phyloP scores from a whole-genome alignment of 169 alveolate species.

The Babesia gibsoni region DNA sequence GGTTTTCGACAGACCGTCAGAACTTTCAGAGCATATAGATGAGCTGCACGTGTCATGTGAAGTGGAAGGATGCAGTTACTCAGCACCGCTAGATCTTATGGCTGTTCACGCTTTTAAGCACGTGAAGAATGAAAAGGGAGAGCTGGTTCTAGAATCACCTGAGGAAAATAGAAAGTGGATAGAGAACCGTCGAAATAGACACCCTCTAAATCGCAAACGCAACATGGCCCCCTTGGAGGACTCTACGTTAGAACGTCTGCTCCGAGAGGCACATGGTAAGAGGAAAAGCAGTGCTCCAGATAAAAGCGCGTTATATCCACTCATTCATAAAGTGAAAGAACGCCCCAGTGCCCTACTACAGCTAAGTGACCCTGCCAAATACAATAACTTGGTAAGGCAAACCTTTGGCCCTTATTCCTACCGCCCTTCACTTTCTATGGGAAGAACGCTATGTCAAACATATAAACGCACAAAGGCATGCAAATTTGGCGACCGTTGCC shows the following conservation, averaged over 20 bases:
- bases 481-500: slow-evolving; percentile 24
- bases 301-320: slow-evolving; percentile 34
- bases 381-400: slow-evolving; percentile 38
- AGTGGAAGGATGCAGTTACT: slow-evolving; percentile 65
- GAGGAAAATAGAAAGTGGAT: slow-evolving; percentile 66
- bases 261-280: slow-evolving; percentile 33
- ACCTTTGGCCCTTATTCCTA: slow-evolving; percentile 43
- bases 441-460: not conserved
- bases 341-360: slow-evolving; percentile 63
- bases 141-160: slow-evolving; percentile 39
- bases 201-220: slow-evolving; percentile 22
- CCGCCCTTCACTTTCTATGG: slow-evolving; percentile 30
- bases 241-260: slow-evolving; percentile 29
- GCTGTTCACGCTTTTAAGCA: slow-evolving; percentile 67
- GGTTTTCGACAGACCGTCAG: slow-evolving; percentile 28
- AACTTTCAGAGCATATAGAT: slow-evolving; percentile 60
- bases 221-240: slow-evolving; percentile 13
- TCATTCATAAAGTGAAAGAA: slow-evolving; percentile 31
- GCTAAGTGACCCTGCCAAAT: slow-evolving; percentile 51
- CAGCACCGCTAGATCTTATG: slow-evolving; percentile 67
- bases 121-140: slow-evolving; percentile 65
- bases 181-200: slow-evolving; percentile 36
- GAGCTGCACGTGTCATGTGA: slow-evolving; percentile 69
- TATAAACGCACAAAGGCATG: slow-evolving; percentile 15
- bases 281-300: not conserved